Evolutionary conservation across 2,329 filamentous ascomycete species (phyloP).

Genomic region (Pyricularia sp.): DNA sequence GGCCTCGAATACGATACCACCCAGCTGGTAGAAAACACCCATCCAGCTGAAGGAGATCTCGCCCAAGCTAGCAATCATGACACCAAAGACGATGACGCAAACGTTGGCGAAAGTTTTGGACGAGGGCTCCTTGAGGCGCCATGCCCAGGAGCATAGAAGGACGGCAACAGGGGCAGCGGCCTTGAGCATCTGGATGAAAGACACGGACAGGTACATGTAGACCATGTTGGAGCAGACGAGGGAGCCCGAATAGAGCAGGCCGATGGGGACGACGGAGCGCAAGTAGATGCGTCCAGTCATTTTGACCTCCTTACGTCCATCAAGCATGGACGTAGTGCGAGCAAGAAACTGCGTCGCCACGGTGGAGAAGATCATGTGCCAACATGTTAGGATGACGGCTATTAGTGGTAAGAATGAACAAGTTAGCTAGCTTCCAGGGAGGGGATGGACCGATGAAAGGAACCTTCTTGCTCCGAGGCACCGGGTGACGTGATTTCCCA

Average conservation of each 20-base stretch:
- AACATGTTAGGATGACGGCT: constrained; percentile 76
- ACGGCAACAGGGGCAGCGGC: constrained; percentile 59
- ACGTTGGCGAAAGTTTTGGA: constrained; percentile 36
- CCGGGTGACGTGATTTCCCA: neutral
- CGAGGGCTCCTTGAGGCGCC: constrained; percentile 39
- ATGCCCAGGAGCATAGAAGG: constrained; percentile 55
- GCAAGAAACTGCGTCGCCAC: constrained; percentile 87
- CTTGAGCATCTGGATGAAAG: constrained; percentile 98
- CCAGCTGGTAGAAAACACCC: constrained; percentile 61
- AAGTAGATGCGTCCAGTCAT: constrained; percentile 91
- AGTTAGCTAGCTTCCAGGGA: neutral
- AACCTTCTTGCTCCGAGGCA: neutral
- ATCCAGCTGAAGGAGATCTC: constrained; percentile 61
- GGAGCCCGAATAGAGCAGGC: constrained; percentile 84
- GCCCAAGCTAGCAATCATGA: constrained; percentile 44
- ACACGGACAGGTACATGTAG: constrained; percentile 86
- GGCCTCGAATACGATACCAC: constrained; percentile 72
- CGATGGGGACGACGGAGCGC: constrained; percentile 85
- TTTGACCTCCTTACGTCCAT: constrained; percentile 86
- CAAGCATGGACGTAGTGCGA: constrained; percentile 75
- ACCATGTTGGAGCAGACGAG: constrained; percentile 92
- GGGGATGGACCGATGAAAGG: neutral
- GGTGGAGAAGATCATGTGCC: constrained; percentile 87
- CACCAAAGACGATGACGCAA: constrained; percentile 41
- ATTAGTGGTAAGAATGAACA: neutral